These are phyloP conservation scores for Septoria linicola DNA, from an alignment of 2,329 filamentous ascomycete genomes.

Conservation along the genomic window DNA sequence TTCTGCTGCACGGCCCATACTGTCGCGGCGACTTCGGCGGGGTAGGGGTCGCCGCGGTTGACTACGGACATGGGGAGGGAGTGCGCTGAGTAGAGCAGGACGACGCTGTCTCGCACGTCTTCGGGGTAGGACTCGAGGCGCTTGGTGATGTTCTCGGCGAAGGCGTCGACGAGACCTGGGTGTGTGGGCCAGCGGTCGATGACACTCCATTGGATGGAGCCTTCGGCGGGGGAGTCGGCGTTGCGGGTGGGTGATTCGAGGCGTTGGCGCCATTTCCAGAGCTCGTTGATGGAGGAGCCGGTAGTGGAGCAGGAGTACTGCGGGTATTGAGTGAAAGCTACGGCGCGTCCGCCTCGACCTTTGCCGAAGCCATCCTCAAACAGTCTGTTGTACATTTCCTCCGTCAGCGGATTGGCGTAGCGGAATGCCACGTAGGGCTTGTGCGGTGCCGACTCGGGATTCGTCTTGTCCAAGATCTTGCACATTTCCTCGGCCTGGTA, in stretches of 20 bases:
- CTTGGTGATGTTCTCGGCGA: conserved; percentile 87
- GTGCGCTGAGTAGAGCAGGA: conserved; percentile 87
- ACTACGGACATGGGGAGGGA: conserved; percentile 96
- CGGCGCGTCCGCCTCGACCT: conserved; percentile 85
- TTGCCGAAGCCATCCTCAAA: conserved; percentile 86
- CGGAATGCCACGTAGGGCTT: conserved; percentile 97
- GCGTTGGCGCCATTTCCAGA: conserved; percentile 94
- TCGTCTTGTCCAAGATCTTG: conserved; percentile 84
- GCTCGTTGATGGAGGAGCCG: conserved; percentile 89
- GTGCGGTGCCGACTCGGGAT: conserved; percentile 94
- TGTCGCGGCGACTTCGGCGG: conserved; percentile 90
- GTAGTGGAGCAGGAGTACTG: conserved; percentile 99
- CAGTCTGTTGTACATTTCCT: conserved; percentile 83
- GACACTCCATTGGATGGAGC: conserved; percentile 89
- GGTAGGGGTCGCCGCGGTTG: conserved; percentile 93
- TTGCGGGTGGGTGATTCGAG: conserved; percentile 57
- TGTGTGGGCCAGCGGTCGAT: conserved; percentile 98
- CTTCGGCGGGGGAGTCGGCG: conserved; percentile 55
- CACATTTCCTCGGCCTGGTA: conserved; percentile 94
- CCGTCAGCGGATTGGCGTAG: conserved; percentile 89
- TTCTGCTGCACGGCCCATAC: conserved; percentile 96
- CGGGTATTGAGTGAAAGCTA: conserved; percentile 97
- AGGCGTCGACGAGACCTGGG: conserved; percentile 82
- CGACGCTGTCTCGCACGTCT: conserved; percentile 74
- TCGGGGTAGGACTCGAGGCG: conserved; percentile 81